Evolutionary conservation across 768 basidiomycete species (phyloP), one percentile per base, ranked within the genome.

Genomic region (Lentinula aciculospora): DNA sequence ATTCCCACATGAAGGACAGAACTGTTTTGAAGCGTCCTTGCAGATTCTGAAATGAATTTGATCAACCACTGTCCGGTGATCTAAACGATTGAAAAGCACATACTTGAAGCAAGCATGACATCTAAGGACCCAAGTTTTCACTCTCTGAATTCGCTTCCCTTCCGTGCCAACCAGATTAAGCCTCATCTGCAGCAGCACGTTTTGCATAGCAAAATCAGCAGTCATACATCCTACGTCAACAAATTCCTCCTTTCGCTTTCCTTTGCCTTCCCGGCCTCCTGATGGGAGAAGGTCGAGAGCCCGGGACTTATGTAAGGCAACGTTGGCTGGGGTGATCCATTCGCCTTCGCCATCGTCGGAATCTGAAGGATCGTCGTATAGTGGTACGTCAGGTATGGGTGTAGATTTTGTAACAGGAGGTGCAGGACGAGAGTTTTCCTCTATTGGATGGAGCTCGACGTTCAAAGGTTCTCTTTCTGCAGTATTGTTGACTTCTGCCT

Each of bases 91-190:
- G n/a, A n/a, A n/a, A n/a, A 53, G 19, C 28, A 78, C 94, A 72
- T 66, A 98, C 97, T 98, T 98, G 82, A 95, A 99, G 72, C 97
- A 99, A 13, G 94, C 97, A 73, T 99, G 97, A 69, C 97, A 99
- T 57, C 97, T 75, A 66, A 98, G 73, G 1, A 98, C 93, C 92
- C 94, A 98, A 59, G 85, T 98, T 72, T 95, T 94, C 27, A 98
- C 86, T 65, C 84, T 89, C 61, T 89, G 82, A 58, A 99, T 96
- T 63, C 84, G 79, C 74, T 88, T 95, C 4, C 97, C 97, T 61
- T 94, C 93, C 6, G 90, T 81, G 8, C 94, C 87, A 10, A 99
- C 86, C 28, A 98, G 78, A 60, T 87, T 89, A 61, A 99, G 72
- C 0, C 90, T 90, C 90, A 98, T 94, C 70, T 97, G 95, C 51